These are phyloP conservation scores for Acorus calamus DNA, from an alignment of 106 monocot genomes.

Conservation along the genomic window DNA sequence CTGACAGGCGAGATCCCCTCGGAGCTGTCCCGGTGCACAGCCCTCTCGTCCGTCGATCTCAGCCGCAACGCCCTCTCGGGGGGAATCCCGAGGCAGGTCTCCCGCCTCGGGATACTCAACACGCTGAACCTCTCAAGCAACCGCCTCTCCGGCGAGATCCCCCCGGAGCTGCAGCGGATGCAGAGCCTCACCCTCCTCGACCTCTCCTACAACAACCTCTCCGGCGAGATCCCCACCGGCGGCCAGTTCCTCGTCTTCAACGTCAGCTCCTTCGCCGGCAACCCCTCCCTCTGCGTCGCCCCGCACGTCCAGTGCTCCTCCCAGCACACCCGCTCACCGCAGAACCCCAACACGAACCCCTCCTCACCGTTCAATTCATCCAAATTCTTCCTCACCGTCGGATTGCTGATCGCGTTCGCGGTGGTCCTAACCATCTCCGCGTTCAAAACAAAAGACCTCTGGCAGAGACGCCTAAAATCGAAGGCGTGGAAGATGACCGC, in stretches of 20 bases:
- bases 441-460: conserved; percentile 6
- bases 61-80: conserved; percentile 4
- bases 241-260: conserved; percentile 89
- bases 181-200: conserved; percentile 67
- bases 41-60: conserved; percentile 3
- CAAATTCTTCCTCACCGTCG: conserved; percentile 16
- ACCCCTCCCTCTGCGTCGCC: conserved; percentile 59
- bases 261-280: conserved; percentile 57
- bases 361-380: conserved; percentile 1
- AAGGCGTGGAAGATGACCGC: conserved; percentile 63
- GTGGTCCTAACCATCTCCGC: not conserved
- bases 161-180: conserved; percentile 50
- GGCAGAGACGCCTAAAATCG: conserved; percentile 3
- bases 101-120: conserved; percentile 33
- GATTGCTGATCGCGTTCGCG: not conserved
- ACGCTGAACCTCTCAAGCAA: conserved; percentile 75
- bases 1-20: conserved; percentile 38
- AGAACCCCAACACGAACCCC: not conserved
- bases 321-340: not conserved
- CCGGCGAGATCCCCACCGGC: conserved; percentile 41
- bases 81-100: conserved; percentile 1
- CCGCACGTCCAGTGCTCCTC: conserved; percentile 18
- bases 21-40: conserved; percentile 13
- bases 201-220: conserved; percentile 71
- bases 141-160: conserved; percentile 41